Percentiles rank a stretch among this genome's conserved stretches.
Evolutionary conservation across 176 grass and related monocot genomes (phyloP).

Genomic region (Lolium multiflorum): DNA sequence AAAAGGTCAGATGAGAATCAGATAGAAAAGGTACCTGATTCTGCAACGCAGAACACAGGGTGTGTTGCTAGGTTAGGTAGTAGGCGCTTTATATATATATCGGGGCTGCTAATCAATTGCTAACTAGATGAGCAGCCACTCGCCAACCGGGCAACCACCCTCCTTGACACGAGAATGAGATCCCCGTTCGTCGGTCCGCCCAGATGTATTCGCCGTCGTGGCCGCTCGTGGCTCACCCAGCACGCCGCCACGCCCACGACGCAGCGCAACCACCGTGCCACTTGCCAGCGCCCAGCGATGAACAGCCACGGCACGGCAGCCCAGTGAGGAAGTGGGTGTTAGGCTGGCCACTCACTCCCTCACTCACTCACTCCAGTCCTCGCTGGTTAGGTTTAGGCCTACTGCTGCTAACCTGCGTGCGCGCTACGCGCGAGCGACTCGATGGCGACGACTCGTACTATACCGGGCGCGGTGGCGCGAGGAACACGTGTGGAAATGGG

Average conservation of each 20-base stretch:
- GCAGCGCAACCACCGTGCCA: not conserved
- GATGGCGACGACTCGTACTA: not conserved
- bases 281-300: conserved; percentile 39
- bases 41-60: not conserved
- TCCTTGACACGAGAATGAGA: conserved; percentile 23
- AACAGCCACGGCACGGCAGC: conserved; percentile 19
- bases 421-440: not conserved
- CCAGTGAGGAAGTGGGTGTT: not conserved
- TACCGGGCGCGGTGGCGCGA: not conserved
- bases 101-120: not conserved
- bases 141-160: conserved; percentile 51
- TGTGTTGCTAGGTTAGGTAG: not conserved
- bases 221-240: conserved; percentile 23
- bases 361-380: not conserved
- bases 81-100: conserved; percentile 2
- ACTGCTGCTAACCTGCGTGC: conserved; percentile 1
- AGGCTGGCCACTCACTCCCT: conserved; percentile 29
- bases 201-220: conserved; percentile 12
- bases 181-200: not conserved
- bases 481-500: conserved; percentile 50
- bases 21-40: too few relatives aligned
- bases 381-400: not conserved
- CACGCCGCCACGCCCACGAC: too few relatives aligned
- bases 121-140: conserved; percentile 40
- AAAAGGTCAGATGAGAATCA: too few relatives aligned